Evolutionary conservation across 306 rosid species (phyloP).

Genomic region (Quercus rubra): DNA sequence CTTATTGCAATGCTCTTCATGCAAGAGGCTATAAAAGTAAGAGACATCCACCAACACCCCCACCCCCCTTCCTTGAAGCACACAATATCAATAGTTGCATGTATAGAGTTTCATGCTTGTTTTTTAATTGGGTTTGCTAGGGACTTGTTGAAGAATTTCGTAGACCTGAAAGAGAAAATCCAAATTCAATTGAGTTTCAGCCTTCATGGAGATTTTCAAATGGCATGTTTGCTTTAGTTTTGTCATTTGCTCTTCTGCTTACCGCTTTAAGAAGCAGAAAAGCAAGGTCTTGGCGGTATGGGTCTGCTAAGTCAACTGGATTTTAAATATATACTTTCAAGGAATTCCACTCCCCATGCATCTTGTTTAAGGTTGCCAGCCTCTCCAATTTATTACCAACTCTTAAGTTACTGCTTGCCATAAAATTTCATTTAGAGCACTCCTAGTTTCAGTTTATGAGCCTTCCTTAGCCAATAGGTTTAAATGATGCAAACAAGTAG

Average conservation of each 20-base stretch:
- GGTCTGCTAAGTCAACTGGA: slow-evolving; percentile 46
- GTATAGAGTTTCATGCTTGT: no score
- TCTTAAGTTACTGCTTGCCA: not conserved
- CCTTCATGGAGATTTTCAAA: no score
- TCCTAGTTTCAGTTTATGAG: not conserved
- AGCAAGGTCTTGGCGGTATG: slow-evolving; percentile 81
- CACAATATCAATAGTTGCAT: no score
- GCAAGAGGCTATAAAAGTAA: slow-evolving; percentile 76
- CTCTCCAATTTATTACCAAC: not conserved
- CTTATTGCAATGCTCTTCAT: no score
- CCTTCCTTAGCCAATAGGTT: no score
- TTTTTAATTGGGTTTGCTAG: no score
- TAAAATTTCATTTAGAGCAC: not conserved
- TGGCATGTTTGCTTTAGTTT: slow-evolving; percentile 81
- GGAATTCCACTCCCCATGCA: not conserved
- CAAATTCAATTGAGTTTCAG: no score
- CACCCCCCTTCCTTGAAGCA: no score
- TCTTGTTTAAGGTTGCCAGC: not conserved
- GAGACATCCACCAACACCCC: no score
- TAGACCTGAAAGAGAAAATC: no score
- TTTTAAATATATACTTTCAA: not conserved
- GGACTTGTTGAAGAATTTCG: no score
- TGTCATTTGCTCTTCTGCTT: slow-evolving; percentile 71
- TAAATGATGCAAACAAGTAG: no score
- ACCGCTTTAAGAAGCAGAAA: slow-evolving; percentile 69